phyloP scores from a whole-genome alignment of 257 asterid species.

The Solanum ossicruentum region DNA sequence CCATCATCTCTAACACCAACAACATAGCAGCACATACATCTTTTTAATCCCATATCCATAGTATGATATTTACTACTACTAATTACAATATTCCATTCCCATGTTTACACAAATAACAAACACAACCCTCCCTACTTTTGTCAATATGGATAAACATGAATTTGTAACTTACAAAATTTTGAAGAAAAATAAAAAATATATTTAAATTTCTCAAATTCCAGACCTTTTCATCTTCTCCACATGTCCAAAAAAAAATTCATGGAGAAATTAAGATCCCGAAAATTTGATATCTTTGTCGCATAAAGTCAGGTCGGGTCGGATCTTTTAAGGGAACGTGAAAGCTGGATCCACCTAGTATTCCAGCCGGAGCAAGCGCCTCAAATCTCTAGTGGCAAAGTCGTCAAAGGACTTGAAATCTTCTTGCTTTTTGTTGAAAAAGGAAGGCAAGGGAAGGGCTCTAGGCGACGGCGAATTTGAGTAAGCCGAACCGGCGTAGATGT shows the following conservation, averaged over 20 bases:
- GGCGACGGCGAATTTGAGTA: conserved; percentile 62
- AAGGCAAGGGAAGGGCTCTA: conserved; percentile 54
- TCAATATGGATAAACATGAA: not conserved
- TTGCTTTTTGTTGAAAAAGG: conserved; percentile 27
- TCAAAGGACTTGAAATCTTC: conserved; percentile 12
- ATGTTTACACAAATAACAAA: not conserved
- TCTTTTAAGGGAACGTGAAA: not conserved
- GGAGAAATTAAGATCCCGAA: not conserved
- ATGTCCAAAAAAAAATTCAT: not conserved
- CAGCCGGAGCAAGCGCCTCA: conserved; percentile 34
- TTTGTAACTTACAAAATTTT: not conserved
- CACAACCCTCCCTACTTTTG: not conserved
- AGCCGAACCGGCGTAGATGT: conserved; percentile 49
- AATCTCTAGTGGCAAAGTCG: conserved; percentile 39
- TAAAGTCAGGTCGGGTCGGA: not conserved
- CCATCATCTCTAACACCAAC: not conserved
- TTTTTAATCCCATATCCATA: not conserved
- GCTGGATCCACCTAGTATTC: not conserved
- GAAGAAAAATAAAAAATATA: not conserved
- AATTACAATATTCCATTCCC: not conserved
- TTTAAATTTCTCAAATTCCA: not conserved
- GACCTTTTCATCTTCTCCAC: not conserved
- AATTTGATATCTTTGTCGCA: not conserved
- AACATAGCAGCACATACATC: not conserved
- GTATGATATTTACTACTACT: not conserved